Evolutionary conservation across 352 stramenopile species (phyloP), one percentile per base, ranked within the genome.

Genomic region (Thraustochytrium sp.): DNA sequence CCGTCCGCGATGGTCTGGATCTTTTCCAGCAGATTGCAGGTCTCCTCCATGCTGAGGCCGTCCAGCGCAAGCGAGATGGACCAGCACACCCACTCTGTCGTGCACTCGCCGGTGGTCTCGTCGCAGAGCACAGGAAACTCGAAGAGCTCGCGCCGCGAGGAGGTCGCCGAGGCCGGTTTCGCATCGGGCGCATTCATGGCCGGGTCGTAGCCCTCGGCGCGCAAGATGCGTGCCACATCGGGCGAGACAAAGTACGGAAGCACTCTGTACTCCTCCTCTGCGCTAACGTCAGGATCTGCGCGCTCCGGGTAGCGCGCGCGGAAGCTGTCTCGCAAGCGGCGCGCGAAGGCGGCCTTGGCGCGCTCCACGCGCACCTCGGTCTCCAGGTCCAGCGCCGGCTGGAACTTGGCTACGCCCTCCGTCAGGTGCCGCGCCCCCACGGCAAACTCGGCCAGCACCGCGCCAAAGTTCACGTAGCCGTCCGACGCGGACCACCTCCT

Each of bases 11-110:
- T 36, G 13, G n/a, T 37, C 29, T 82, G 74, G 9, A 82, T 36
- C 40, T 82, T 82, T 44, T 82, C 74, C 9, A 82, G 53, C 11
- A 82, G 38, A 36, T 82, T 46, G 40, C 74, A 82, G 46, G 74
- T 82, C 36, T 76, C 49, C 46, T 82, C 74, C 51, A 82, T 82
- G 53, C 29, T 55, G 31, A 82, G 29, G n/a, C 74, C 74, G 16
- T 82, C 61, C 11, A 82, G n/a, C 3, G 74, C 74, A 1, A 73
- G 21, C 16, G 74, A 76, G 18, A 82, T 51, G 40, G 40, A 40
- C 26, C 26, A 82, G 46, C 74, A 82, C 4, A 82, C 38, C 74
- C 37, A 53, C 23, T 53, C 49, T 9, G 49, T 82, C 8, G n/a
- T 34, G 36, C 74, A 82, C 38, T 82, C 74, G 18, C 56, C 74